These are phyloP conservation scores for Fusarium sarcochroum DNA, from an alignment of 2,329 filamentous ascomycete species.

Conservation along the genomic window DNA sequence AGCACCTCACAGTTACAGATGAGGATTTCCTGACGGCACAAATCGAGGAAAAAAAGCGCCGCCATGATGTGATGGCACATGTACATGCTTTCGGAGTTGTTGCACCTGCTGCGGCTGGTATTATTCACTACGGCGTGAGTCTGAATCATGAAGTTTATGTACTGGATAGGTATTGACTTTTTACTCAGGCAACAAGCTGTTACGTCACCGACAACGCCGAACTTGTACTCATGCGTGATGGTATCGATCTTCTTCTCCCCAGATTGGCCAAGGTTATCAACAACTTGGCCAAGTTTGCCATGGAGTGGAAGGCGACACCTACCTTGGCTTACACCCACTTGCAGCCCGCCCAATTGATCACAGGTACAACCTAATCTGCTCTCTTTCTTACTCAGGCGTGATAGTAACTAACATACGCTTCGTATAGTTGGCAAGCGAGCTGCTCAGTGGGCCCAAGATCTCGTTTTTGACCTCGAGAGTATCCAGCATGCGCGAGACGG, in stretches of 20 bases:
- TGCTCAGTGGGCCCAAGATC: constrained; percentile 36
- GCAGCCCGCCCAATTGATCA: constrained; percentile 36
- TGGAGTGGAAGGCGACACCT: constrained; percentile 32
- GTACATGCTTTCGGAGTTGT: constrained; percentile 30
- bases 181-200: constrained; percentile 16
- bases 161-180: background rate
- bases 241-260: constrained; percentile 26
- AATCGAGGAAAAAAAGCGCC: constrained; percentile 17
- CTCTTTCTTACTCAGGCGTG: background rate
- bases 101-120: constrained; percentile 31
- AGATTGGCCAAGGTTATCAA: constrained; percentile 35
- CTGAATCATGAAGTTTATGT: background rate
- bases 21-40: constrained; percentile 16
- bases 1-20: constrained; percentile 5
- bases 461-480: constrained; percentile 32
- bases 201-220: constrained; percentile 38
- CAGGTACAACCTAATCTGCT: background rate
- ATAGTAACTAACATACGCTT: too few relatives aligned
- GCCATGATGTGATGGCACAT: constrained; percentile 28
- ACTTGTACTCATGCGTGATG: constrained; percentile 35
- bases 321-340: constrained; percentile 31
- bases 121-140: constrained; percentile 32
- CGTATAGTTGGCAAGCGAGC: background rate
- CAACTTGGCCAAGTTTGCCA: constrained; percentile 29
- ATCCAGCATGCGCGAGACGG: constrained; percentile 9